Percentiles rank a stretch among this genome's conserved stretches.
phyloP scores from a whole-genome alignment of 2,329 filamentous ascomycete species.

The Dothideomycetidae sp. region DNA sequence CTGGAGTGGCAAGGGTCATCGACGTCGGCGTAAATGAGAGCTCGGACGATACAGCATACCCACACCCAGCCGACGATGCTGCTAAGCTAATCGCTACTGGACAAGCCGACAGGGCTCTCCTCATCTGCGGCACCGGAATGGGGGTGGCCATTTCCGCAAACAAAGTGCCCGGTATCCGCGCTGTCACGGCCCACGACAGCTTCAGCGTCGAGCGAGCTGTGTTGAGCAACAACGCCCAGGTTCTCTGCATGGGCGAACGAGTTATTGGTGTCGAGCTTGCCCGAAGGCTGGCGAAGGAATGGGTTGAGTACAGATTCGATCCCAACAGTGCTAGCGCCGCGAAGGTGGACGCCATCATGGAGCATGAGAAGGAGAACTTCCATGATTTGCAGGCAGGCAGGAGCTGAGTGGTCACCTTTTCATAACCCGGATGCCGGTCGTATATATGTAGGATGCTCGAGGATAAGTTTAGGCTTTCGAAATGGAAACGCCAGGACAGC shows the following conservation, averaged over 20 bases:
- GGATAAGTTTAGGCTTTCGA: no score
- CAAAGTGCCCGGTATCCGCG: constrained; percentile 69
- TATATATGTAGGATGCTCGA: no score
- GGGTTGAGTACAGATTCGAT: constrained; percentile 75
- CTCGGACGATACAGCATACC: constrained; percentile 67
- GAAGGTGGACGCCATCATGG: constrained; percentile 39
- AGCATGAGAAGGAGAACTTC: constrained; percentile 33
- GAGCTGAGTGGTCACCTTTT: no score
- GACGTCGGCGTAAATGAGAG: constrained; percentile 58
- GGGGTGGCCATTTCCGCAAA: constrained; percentile 83
- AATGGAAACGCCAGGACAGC: no score
- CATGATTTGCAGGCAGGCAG: no score
- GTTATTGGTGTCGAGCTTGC: constrained; percentile 72
- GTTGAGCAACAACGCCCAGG: constrained; percentile 74
- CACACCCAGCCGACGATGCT: constrained; percentile 61
- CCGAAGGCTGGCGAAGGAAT: constrained; percentile 62
- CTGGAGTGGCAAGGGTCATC: constrained; percentile 50
- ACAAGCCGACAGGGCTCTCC: constrained; percentile 59
- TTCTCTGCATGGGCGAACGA: constrained; percentile 72
- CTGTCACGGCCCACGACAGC: constrained; percentile 79
- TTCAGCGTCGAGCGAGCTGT: constrained; percentile 72
- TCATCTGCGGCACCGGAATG: constrained; percentile 76
- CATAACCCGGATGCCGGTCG: no score
- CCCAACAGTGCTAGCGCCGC: constrained; percentile 46
- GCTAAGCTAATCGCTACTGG: constrained; percentile 49